These are phyloP conservation scores for Coemansia sp. DNA, from an alignment of 192 early-diverging fungal species.

Conservation along the genomic window DNA sequence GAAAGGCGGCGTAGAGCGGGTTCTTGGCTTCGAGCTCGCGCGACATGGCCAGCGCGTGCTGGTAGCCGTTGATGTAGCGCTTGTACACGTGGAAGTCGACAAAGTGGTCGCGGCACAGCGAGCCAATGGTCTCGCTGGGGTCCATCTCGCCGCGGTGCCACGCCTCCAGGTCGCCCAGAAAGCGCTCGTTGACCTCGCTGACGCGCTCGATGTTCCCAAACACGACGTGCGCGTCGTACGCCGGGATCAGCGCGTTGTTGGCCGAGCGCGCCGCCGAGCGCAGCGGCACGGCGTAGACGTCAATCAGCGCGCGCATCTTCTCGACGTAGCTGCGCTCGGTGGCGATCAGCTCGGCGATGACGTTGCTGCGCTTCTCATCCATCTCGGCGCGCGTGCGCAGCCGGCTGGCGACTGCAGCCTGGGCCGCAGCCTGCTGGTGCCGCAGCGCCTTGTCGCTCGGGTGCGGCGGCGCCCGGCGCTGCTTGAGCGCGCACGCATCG, in stretches of 20 bases:
- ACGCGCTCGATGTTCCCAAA: constrained; percentile 69
- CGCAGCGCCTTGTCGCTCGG: constrained; percentile 8
- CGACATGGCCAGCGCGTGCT: constrained; percentile 60
- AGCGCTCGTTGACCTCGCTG: constrained; percentile 57
- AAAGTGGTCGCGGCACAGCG: constrained; percentile 60
- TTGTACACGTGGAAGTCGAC: constrained; percentile 64
- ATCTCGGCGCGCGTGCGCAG: constrained; percentile 48
- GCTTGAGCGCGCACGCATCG: constrained; percentile 22
- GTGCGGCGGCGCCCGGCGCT: background rate
- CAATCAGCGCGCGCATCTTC: constrained; percentile 58
- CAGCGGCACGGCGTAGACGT: constrained; percentile 61
- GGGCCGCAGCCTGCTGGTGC: constrained; percentile 10
- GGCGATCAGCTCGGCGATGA: constrained; percentile 62
- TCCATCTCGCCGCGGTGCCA: constrained; percentile 45
- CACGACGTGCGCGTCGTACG: constrained; percentile 62
- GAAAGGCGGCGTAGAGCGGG: constrained; percentile 56
- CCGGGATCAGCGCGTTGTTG: constrained; percentile 59
- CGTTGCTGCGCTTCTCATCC: constrained; percentile 54
- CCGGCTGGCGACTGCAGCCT: constrained; percentile 14
- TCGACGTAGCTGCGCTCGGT: constrained; percentile 69
- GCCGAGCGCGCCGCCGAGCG: constrained; percentile 55
- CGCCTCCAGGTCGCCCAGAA: constrained; percentile 59
- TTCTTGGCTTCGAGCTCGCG: constrained; percentile 60
- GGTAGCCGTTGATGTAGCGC: constrained; percentile 65
- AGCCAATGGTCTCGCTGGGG: constrained; percentile 56